These are phyloP conservation scores for Vinca major DNA, from an alignment of 305 asterid species.

Conservation along the genomic window DNA sequence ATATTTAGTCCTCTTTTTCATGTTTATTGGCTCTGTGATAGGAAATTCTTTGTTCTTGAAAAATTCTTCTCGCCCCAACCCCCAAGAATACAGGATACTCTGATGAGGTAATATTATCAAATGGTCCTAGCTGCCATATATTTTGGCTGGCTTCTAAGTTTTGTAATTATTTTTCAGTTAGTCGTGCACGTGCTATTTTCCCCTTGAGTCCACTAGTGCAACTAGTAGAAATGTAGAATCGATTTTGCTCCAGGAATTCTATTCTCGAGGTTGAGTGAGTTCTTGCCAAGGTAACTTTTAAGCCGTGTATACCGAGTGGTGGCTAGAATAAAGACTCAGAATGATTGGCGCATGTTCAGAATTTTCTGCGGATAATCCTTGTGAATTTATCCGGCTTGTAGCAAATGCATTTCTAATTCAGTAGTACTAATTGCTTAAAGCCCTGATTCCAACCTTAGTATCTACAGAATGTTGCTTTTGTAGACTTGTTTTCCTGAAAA, in stretches of 20 bases:
- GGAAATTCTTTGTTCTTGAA: background rate
- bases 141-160: background rate
- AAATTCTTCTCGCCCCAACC: too few species aligned
- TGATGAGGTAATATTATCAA: background rate
- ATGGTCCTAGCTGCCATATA: background rate
- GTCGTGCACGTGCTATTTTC: background rate
- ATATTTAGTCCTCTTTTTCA: background rate
- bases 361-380: background rate
- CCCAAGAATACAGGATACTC: background rate
- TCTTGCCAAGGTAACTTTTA: background rate
- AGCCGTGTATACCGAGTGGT: background rate
- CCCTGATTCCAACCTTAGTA: background rate
- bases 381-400: background rate
- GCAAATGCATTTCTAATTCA: background rate
- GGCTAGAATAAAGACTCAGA: background rate
- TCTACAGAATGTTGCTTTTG: background rate
- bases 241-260: background rate
- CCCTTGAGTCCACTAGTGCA: background rate
- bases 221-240: background rate
- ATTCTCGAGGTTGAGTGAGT: background rate
- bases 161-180: background rate
- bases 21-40: background rate
- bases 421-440: background rate
- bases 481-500: background rate
- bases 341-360: background rate